phyloP scores from a whole-genome alignment of 2,329 filamentous ascomycete species.

The Alternaria arborescens region DNA sequence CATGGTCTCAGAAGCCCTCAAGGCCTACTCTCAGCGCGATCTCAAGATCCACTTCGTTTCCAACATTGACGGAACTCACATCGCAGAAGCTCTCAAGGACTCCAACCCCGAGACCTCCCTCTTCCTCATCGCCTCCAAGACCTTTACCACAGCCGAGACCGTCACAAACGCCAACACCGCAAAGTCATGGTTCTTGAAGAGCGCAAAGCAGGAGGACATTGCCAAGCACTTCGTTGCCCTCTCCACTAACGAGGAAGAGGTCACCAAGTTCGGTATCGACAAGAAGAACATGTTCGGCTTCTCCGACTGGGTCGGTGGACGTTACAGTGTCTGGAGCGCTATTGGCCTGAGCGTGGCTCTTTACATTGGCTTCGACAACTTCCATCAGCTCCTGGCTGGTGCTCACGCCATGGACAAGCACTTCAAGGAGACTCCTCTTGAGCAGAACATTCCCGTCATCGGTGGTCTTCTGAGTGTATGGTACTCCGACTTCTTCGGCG shows the following conservation, averaged over 20 bases:
- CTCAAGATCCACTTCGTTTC: slow-evolving; percentile 97
- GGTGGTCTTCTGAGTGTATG: slow-evolving; percentile 94
- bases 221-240: slow-evolving; percentile 99
- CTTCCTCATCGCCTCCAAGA: slow-evolving; percentile 98
- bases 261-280: slow-evolving; percentile 98
- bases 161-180: slow-evolving; percentile 96
- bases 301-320: slow-evolving; percentile 96
- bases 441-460: slow-evolving; percentile 93
- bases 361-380: slow-evolving; percentile 97
- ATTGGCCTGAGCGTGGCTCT: slow-evolving; percentile 94
- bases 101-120: slow-evolving; percentile 98
- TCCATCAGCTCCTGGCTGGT: slow-evolving; percentile 92
- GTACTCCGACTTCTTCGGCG: slow-evolving; percentile 99
- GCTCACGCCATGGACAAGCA: slow-evolving; percentile 99
- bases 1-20: slow-evolving; percentile 98
- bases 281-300: slow-evolving; percentile 99
- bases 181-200: slow-evolving; percentile 95
- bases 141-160: slow-evolving; percentile 98
- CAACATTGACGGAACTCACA: slow-evolving; percentile 99
- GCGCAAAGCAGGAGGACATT: slow-evolving; percentile 79
- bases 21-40: slow-evolving; percentile 86
- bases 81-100: slow-evolving; percentile 86
- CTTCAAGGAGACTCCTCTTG: slow-evolving; percentile 88
- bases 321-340: slow-evolving; percentile 98
- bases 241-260: slow-evolving; percentile 93